Evolutionary conservation across 2,329 filamentous ascomycete species (phyloP).

Genomic region (Coniosporium tulheliwenetii): DNA sequence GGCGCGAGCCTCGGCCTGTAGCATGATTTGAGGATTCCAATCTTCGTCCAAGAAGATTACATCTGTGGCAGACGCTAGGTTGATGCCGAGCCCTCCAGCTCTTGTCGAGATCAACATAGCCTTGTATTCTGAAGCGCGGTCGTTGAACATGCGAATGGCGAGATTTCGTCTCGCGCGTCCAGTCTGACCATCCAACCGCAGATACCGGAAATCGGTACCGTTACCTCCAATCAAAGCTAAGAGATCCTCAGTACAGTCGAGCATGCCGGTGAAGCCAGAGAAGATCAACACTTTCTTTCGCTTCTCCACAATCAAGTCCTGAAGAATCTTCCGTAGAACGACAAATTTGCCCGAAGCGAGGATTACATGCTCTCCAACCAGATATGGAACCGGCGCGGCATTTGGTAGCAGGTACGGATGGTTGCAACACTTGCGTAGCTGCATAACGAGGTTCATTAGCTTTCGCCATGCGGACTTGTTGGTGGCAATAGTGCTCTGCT

Average conservation of each 20-base stretch:
- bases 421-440: slow-evolving; percentile 38
- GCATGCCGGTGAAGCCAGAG: slow-evolving; percentile 34
- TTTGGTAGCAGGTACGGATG: slow-evolving; percentile 37
- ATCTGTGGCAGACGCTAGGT: slow-evolving; percentile 37
- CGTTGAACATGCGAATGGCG: slow-evolving; percentile 37
- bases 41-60: slow-evolving; percentile 41
- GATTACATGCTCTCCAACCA: slow-evolving; percentile 30
- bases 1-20: slow-evolving; percentile 38
- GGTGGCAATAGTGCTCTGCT: slow-evolving; percentile 13
- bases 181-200: slow-evolving; percentile 36
- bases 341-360: slow-evolving; percentile 41
- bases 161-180: slow-evolving; percentile 33
- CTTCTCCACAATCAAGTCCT: slow-evolving; percentile 31
- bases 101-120: slow-evolving; percentile 41
- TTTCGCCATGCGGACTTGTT: slow-evolving; percentile 28
- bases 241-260: slow-evolving; percentile 37
- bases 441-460: slow-evolving; percentile 40
- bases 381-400: slow-evolving; percentile 29
- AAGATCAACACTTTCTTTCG: slow-evolving; percentile 42
- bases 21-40: slow-evolving; percentile 37
- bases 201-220: slow-evolving; percentile 25
- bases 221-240: slow-evolving; percentile 27
- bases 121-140: slow-evolving; percentile 27
- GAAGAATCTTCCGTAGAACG: slow-evolving; percentile 34
- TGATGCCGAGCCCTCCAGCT: slow-evolving; percentile 40